These are phyloP conservation scores for Euryodendron excelsum DNA, from an alignment of 148 eudicot genomes.

Conservation along the genomic window DNA sequence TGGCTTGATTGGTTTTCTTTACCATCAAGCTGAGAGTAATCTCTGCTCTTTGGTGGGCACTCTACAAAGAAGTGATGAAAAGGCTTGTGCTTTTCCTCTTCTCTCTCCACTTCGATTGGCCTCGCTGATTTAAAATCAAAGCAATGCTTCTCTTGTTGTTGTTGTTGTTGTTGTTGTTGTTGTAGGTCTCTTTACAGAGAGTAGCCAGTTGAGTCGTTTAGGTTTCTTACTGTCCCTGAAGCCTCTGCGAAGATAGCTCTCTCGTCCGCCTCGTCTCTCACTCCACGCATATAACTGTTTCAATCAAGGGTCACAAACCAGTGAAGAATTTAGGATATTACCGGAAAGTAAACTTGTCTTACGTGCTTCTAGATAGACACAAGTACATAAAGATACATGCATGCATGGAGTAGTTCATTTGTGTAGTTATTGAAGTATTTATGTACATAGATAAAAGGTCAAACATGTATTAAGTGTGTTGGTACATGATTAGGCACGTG, in stretches of 20 bases:
- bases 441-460: no score
- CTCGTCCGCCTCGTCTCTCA: no score
- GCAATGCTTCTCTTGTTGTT: background rate
- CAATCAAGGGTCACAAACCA: no score
- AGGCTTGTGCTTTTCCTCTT: background rate
- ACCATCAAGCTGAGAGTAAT: background rate
- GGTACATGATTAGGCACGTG: no score
- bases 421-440: no score
- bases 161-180: background rate
- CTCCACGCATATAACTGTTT: no score
- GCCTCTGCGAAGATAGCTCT: background rate
- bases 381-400: no score
- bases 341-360: no score
- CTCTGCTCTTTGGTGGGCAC: background rate
- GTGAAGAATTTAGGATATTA: no score
- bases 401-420: no score
- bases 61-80: background rate
- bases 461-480: no score
- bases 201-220: background rate
- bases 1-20: conserved; percentile 2
- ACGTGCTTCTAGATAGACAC: no score
- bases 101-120: background rate
- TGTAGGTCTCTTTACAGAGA: background rate
- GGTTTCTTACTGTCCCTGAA: background rate
- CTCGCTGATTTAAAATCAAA: background rate